Conservation (phyloP, 805 yeast genomes). For the Yarrowia divulgata region DNA sequence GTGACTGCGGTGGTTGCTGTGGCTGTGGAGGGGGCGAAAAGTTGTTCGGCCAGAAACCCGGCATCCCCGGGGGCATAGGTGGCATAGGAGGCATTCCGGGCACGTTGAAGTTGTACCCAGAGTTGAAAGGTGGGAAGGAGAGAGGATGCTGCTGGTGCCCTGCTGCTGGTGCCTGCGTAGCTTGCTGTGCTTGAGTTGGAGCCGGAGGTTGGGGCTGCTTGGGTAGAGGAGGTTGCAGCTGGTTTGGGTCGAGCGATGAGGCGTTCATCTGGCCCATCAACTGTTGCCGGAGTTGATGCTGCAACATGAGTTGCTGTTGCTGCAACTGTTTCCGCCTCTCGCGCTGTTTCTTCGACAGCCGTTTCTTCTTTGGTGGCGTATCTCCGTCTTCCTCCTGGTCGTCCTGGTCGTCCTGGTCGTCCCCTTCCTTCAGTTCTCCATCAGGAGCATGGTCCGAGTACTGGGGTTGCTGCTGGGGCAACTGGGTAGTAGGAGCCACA, state of each 20-base stretch:
- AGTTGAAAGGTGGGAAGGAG: not conserved
- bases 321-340: conserved; percentile 8
- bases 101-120: conserved; percentile 19
- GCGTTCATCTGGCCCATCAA: conserved; percentile 4
- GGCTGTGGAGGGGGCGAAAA: conserved; percentile 10
- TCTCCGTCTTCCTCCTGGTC: conserved; percentile 9
- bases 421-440: conserved; percentile 4
- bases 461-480: conserved; percentile 16
- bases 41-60: conserved; percentile 11
- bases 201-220: conserved; percentile 20
- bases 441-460: conserved; percentile 33
- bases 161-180: not conserved
- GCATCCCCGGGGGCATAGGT: conserved; percentile 12
- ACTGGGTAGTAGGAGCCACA: not conserved
- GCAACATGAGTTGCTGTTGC: conserved; percentile 24
- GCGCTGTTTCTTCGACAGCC: conserved; percentile 24
- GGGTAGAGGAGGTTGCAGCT: conserved; percentile 18
- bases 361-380: conserved; percentile 11
- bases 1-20: not conserved
- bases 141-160: not conserved
- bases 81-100: conserved; percentile 21
- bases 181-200: not conserved
- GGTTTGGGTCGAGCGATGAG: not conserved
- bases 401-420: not conserved
- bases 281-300: conserved; percentile 4